Conservation (phyloP, 345 rosid species). For the Durio zibethinus region DNA sequence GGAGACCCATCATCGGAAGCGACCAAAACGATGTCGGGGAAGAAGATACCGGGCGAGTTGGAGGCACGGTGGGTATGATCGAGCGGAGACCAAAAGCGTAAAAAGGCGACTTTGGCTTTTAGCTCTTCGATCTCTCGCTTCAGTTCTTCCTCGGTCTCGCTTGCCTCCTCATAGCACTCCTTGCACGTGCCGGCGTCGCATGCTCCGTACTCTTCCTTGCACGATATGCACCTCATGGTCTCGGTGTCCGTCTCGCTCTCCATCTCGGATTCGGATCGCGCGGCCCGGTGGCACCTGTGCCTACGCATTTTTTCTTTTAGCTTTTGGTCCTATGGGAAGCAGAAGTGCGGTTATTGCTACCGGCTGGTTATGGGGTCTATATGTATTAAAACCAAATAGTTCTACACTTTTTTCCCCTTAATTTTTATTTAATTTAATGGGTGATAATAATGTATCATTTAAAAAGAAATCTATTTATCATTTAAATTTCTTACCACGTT, state of each 20-base stretch:
- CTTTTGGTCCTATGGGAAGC: not conserved
- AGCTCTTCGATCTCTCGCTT: constrained; percentile 78
- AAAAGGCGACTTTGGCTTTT: constrained; percentile 59
- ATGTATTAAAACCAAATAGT: too few species aligned
- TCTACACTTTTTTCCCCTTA: too few species aligned
- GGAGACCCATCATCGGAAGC: constrained; percentile 42
- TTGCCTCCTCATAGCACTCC: constrained; percentile 10
- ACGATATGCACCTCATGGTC: constrained; percentile 58
- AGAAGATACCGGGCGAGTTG: constrained; percentile 20
- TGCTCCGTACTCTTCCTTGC: constrained; percentile 51
- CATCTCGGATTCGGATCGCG: constrained; percentile 10
- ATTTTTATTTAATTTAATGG: too few species aligned
- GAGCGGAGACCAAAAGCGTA: constrained; percentile 50
- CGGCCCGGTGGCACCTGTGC: not conserved
- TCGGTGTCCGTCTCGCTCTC: constrained; percentile 31
- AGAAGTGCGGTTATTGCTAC: not conserved
- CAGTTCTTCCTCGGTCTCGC: constrained; percentile 59
- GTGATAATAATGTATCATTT: too few species aligned
- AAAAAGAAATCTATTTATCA: too few species aligned
- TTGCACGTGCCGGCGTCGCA: constrained; percentile 16
- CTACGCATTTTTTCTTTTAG: not conserved
- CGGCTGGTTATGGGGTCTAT: not conserved
- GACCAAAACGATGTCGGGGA: constrained; percentile 63
- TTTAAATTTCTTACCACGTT: too few species aligned
- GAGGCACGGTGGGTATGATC: constrained; percentile 30